These are phyloP conservation scores for Chloranthus sessilifolius DNA, from an alignment of 164 flowering plant species.

Conservation along the genomic window DNA sequence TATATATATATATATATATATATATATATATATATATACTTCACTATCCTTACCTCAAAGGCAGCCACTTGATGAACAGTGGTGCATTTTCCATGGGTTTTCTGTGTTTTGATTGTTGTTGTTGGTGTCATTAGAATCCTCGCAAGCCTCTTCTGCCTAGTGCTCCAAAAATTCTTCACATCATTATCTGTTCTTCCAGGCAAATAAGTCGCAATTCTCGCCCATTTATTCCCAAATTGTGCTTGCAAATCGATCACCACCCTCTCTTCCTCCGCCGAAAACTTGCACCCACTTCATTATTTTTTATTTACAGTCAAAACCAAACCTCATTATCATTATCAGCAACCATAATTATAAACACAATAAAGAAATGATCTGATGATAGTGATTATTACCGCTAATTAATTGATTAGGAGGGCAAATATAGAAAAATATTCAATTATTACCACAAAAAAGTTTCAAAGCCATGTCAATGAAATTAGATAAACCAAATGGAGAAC, in stretches of 20 bases:
- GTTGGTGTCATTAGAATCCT: conserved; percentile 59
- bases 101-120: conserved; percentile 3
- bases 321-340: not conserved
- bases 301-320: not conserved
- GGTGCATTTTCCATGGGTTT: conserved; percentile 7
- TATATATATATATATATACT: not conserved
- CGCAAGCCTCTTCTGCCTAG: conserved; percentile 80
- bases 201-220: conserved; percentile 70
- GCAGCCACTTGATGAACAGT: conserved; percentile 15
- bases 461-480: too few relatives aligned
- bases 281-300: conserved; percentile 63
- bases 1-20: not conserved
- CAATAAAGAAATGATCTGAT: too few relatives aligned
- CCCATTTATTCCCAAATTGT: conserved; percentile 91
- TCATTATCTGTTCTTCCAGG: conserved; percentile 93
- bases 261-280: conserved; percentile 79
- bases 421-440: too few relatives aligned
- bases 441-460: too few relatives aligned
- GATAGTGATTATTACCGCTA: too few relatives aligned
- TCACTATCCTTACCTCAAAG: conserved; percentile 27
- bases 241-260: conserved; percentile 87
- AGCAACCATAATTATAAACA: conserved; percentile 2
- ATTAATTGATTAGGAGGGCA: too few relatives aligned
- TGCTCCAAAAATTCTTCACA: conserved; percentile 98
- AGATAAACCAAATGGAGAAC: too few relatives aligned